Evolutionary conservation across 1,139 yeast species (phyloP), one percentile per base, ranked within the genome.

Genomic region (Saccharomycopsis hybrid): DNA sequence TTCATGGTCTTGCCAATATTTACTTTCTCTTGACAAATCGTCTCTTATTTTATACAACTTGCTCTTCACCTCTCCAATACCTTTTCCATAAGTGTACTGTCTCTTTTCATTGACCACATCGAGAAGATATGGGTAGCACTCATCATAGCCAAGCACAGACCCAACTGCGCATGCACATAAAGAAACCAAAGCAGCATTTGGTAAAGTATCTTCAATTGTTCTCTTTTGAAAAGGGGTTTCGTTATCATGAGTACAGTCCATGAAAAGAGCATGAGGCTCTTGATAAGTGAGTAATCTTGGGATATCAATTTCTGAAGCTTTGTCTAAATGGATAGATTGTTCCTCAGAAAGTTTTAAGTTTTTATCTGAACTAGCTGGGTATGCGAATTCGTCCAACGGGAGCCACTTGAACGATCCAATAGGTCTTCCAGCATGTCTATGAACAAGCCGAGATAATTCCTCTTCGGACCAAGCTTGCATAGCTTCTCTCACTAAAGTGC

Each of bases 211-310:
- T 63, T 90, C 96, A 1, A 88, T 84, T 0, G 96, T 89, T 63
- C 97, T 78, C 67, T 85, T 88, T 60, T 90, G 95, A 41, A 75
- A 76, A 2, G 97, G 96, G 38, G 81, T 83, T 65, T 88, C 94
- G 62, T 92, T 92, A 65, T 92, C 98, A 65, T 92, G 98, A 2
- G 97, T 90, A 61, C 97, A 90, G 64, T 92, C 98, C 97, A 92
- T 90, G 60, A 92, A 85, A 59, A 92, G 72, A 0, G 97, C 96
- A 66, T 89, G 97, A 2, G 96, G 95, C 11, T 82, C 80, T 42
- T 82, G 77, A 5, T 80, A 71, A 1, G 80, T 73, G 48, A 87
- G 73, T 11, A 80, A 72, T 57, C 74, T 76, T 2, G 92, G 90
- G 46, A 84, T 73, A 53, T 79, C 80, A 54, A 83, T 67, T 62